phyloP scores from a whole-genome alignment of 2,329 filamentous ascomycete species.

The Apiospora arundinis region DNA sequence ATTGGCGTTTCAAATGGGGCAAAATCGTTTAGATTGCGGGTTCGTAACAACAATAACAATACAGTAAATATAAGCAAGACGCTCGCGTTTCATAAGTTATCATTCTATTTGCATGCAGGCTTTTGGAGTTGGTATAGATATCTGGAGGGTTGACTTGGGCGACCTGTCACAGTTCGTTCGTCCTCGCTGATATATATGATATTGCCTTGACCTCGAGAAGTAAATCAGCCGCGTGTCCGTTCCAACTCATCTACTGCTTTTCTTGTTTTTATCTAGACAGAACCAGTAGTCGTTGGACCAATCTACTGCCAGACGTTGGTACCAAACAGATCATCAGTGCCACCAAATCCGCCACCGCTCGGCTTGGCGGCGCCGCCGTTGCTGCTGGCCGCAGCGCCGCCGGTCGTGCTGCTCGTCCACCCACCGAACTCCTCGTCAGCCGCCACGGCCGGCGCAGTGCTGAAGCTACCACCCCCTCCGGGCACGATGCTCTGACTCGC shows the following conservation, averaged over 20 bases:
- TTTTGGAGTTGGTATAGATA: constrained; percentile 2
- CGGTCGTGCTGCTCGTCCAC: constrained; percentile 77
- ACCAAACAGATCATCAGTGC: constrained; percentile 77
- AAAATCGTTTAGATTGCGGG: constrained; percentile 7
- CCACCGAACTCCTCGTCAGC: constrained; percentile 96
- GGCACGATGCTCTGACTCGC: constrained; percentile 66
- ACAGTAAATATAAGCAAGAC: not conserved
- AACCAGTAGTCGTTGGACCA: constrained; percentile 14
- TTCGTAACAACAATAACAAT: not conserved
- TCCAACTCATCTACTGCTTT: not conserved
- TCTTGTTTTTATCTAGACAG: constrained; percentile 24
- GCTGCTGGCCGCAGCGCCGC: constrained; percentile 41
- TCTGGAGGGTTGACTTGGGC: not conserved
- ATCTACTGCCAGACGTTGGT: constrained; percentile 90
- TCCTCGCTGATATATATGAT: not conserved
- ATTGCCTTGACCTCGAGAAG: not conserved
- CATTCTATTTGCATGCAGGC: not conserved
- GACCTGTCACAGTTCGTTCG: not conserved
- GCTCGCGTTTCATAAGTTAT: constrained; percentile 9
- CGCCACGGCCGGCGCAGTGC: constrained; percentile 70
- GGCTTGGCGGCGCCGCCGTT: constrained; percentile 57
- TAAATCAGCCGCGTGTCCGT: constrained; percentile 16
- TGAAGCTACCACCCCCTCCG: constrained; percentile 70
- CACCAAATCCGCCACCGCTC: constrained; percentile 63
- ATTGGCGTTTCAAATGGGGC: constrained; percentile 39